A percentile compares a stretch with the other conserved stretches of the same genome.
Evolutionary conservation across 306 rosid genomes (phyloP).

Genomic region (Datisca glomerata): DNA sequence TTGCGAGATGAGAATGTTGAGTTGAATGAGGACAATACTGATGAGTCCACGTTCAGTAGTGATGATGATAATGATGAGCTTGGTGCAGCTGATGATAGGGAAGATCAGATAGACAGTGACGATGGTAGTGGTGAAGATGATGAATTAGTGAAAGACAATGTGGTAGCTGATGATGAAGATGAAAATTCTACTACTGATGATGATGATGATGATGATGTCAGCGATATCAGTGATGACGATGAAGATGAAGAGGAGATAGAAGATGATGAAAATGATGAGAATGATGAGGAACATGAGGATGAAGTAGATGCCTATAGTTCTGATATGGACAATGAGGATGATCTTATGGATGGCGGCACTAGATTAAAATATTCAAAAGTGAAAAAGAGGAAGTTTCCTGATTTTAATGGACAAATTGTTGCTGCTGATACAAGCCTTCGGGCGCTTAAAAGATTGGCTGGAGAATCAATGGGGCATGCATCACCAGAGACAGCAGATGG

Average conservation of each 20-base stretch:
- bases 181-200: constrained; percentile 1
- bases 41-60: constrained; percentile 20
- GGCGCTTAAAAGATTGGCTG: constrained; percentile 63
- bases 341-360: constrained; percentile 17
- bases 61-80: no score
- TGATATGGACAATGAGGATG: constrained; percentile 14
- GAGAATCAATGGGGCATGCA: constrained; percentile 11
- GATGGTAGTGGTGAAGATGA: constrained; percentile 28
- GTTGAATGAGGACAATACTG: constrained; percentile 23
- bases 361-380: constrained; percentile 19
- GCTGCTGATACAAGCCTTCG: constrained; percentile 76
- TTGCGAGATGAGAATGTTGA: constrained; percentile 29
- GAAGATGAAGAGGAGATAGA: constrained; percentile 23
- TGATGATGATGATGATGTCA: constrained; percentile 22
- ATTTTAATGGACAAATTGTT: constrained; percentile 42
- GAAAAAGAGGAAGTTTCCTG: constrained; percentile 52
- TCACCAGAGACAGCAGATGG: constrained; percentile 40
- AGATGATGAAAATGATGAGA: constrained; percentile 20
- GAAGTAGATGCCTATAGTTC: constrained; percentile 10
- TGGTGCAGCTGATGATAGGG: constrained; percentile 46
- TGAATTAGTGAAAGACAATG: constrained; percentile 17
- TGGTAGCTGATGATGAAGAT: constrained; percentile 27
- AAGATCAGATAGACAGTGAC: constrained; percentile 24
- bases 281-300: background rate
- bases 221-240: constrained; percentile 20